A percentile compares a stretch with the other conserved stretches of the same genome.
phyloP scores from a whole-genome alignment of 345 rosid genomes.

The Eucalyptus regnans region DNA sequence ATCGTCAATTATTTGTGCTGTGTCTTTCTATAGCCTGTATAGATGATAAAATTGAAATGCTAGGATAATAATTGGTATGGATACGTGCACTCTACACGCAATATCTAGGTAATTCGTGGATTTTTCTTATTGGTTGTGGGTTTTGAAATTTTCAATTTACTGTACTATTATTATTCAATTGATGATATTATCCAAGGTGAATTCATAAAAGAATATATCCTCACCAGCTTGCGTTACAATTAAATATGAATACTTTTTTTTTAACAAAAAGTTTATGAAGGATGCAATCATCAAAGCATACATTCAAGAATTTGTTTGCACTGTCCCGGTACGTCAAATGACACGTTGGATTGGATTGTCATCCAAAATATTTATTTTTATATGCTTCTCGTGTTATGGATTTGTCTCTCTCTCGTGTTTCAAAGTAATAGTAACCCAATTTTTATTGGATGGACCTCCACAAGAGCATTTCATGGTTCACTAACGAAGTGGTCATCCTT shows the following conservation, averaged over 20 bases:
- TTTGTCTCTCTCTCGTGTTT: background rate
- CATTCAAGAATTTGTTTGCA: background rate
- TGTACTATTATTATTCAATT: background rate
- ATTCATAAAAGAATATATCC: background rate
- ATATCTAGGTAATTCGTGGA: background rate
- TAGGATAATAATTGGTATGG: background rate
- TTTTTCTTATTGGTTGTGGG: background rate
- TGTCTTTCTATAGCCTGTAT: background rate
- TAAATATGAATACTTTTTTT: background rate
- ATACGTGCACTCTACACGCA: rapidly evolving
- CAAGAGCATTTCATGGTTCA: background rate
- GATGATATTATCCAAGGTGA: background rate
- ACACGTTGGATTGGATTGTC: background rate
- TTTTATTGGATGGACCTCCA: background rate
- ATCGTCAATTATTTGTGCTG: background rate
- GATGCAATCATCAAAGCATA: background rate
- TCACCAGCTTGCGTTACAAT: background rate
- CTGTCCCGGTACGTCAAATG: background rate
- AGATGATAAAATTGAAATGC: background rate
- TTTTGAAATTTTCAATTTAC: background rate
- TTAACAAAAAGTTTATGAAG: background rate
- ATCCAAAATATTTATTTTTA: background rate
- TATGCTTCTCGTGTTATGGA: background rate
- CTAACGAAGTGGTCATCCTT: background rate
- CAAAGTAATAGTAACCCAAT: background rate